Evolutionary conservation across 257 asterid genomes (phyloP), one percentile per base, ranked within the genome.

Genomic region (Forsythia viridissima): DNA sequence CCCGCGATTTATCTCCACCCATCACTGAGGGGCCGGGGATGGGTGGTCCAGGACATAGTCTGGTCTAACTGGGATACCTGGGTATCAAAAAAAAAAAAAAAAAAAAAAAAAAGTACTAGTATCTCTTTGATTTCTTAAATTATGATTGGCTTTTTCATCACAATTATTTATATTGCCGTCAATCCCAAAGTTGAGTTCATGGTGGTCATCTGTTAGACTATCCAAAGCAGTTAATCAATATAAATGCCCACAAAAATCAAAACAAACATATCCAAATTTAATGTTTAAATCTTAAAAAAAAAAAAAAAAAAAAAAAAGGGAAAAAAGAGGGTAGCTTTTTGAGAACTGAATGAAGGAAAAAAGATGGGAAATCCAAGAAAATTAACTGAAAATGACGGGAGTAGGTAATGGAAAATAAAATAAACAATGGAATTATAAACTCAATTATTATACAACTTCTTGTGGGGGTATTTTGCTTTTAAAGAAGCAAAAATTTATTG

Each of bases 191-290:
- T 78, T 82, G 84, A 57, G 86, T 69, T 88, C 84, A 81, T 84
- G 90, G 92, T 88, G 92, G 92, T 79, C 86, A 85, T 89, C 89
- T 79, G 87, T 88, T 89, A 81, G 80, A 85, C 86, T 81, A 42
- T 87, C 86, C 94, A 88, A 46, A 46, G 55, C 18, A 46, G 6
- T 46, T 3, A 57, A 75, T 63, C 71, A 38, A 12, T 16, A 30
- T 51, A 67, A 38, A 78, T 24, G 24, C 8, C 46, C 34, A 72
- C 30, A 61, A 76, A 38, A 79, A 75, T 12, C 52, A 46, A 76
- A 70, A 73, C 72, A 71, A 18, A 30, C 51, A 20, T 16, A 24
- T 57, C 66, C 38, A 52, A 74, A 36, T 24, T 5, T 36, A 11
- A 30, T 52, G 34, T 77, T 72, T 67, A 71, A 20, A 79, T 42